Conservation (phyloP, 192 early-diverging fungal genomes). For the Ramicandelaber brevisporus region DNA sequence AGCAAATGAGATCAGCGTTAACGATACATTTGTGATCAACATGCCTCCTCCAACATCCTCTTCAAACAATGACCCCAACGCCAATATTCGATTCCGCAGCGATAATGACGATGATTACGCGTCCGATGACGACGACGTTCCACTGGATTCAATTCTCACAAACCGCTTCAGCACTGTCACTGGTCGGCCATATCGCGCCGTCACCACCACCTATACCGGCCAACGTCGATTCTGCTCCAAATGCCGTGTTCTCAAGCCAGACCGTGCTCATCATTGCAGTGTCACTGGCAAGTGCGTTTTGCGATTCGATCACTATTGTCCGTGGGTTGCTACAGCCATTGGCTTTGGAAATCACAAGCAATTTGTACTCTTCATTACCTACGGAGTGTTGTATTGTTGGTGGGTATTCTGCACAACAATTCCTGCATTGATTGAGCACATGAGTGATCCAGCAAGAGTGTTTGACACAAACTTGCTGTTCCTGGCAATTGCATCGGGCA, state of each 20-base stretch:
- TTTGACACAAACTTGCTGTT: conserved; percentile 6
- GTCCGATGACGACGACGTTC: conserved; percentile 2
- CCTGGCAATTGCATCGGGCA: conserved; percentile 6
- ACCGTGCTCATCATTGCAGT: conserved; percentile 57
- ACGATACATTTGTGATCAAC: too few relatives aligned
- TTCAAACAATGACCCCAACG: conserved; percentile 1
- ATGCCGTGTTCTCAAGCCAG: conserved; percentile 39
- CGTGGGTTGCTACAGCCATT: conserved; percentile 63
- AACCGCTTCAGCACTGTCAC: conserved; percentile 9
- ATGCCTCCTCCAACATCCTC: too few relatives aligned
- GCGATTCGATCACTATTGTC: conserved; percentile 56
- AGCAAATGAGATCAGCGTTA: too few relatives aligned
- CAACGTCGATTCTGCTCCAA: conserved; percentile 19
- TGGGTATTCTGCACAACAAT: conserved; percentile 2
- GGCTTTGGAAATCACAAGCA: conserved; percentile 50
- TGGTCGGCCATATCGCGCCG: conserved; percentile 9
- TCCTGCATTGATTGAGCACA: conserved; percentile 2
- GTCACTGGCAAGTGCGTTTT: conserved; percentile 47
- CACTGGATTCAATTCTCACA: conserved; percentile 7
- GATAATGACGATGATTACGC: conserved; percentile 2
- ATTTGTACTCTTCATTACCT: conserved; percentile 34
- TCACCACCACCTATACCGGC: conserved; percentile 15
- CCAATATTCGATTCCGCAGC: background rate
- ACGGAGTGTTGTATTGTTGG: conserved; percentile 8
- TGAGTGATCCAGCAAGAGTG: too few relatives aligned